phyloP scores from a whole-genome alignment of 495 filamentous ascomycete genomes.

The Penicillium mononematosum region DNA sequence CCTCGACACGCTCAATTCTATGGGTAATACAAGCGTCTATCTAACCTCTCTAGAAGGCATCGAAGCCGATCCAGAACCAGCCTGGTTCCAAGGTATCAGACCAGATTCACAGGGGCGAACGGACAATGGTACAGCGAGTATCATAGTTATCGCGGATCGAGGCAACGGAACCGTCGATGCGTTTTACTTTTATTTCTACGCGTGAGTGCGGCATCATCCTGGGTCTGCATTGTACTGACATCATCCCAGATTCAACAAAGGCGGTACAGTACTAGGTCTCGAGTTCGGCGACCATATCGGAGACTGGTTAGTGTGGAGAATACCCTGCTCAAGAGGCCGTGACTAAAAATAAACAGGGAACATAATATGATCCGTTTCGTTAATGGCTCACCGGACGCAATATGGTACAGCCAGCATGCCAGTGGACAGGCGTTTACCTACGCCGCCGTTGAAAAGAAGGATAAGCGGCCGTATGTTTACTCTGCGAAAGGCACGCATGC shows the following conservation, averaged over 20 bases:
- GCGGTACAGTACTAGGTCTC: constrained; percentile 47
- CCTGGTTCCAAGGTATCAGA: constrained; percentile 52
- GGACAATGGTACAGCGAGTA: constrained; percentile 43
- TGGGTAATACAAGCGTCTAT: constrained; percentile 53
- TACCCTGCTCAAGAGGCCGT: neutral
- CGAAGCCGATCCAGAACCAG: constrained; percentile 45
- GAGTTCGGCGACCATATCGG: constrained; percentile 63
- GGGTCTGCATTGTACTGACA: constrained; percentile 1
- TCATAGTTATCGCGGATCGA: constrained; percentile 58
- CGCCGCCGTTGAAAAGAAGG: constrained; percentile 50
- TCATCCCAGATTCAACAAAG: constrained; percentile 46
- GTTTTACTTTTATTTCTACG: constrained; percentile 70
- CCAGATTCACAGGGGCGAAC: constrained; percentile 51
- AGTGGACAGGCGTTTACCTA: constrained; percentile 65
- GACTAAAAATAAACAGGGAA: constrained; percentile 41
- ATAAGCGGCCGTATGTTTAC: constrained; percentile 52
- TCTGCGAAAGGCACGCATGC: constrained; percentile 59
- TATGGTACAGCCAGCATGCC: constrained; percentile 66
- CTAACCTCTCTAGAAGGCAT: constrained; percentile 60
- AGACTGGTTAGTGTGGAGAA: constrained; percentile 50
- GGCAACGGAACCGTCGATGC: constrained; percentile 56
- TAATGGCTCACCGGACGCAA: constrained; percentile 52
- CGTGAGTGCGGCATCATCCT: constrained; percentile 32
- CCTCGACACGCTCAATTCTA: constrained; percentile 51
- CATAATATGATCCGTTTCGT: constrained; percentile 68